A percentile compares a stretch with the other conserved stretches of the same genome.
phyloP scores from a whole-genome alignment of 441 rosid species.

The Adansonia gregorii region DNA sequence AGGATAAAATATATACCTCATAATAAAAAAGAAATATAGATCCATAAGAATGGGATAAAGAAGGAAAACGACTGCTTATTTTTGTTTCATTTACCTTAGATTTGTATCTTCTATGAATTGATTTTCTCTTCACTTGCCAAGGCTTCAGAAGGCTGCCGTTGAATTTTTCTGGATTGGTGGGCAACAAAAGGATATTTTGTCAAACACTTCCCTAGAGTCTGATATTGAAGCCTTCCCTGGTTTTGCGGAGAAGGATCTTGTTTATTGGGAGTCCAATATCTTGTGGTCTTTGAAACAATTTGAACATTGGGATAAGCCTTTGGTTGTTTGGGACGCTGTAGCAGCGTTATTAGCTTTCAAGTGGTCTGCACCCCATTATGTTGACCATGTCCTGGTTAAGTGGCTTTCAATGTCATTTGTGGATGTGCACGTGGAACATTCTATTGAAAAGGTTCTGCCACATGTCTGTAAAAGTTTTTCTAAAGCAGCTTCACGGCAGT shows the following conservation, averaged over 20 bases:
- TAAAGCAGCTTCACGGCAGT: constrained; percentile 57
- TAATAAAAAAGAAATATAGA: neutral
- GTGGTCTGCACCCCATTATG: constrained; percentile 58
- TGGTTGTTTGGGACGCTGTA: constrained; percentile 80
- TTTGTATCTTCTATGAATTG: constrained; percentile 18
- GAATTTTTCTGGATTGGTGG: constrained; percentile 95
- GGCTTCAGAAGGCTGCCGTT: constrained; percentile 84
- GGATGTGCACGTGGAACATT: constrained; percentile 46
- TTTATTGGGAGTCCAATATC: constrained; percentile 70
- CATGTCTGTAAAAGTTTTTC: constrained; percentile 46
- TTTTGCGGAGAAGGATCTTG: constrained; percentile 55
- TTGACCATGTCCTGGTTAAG: constrained; percentile 56
- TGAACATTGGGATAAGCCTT: constrained; percentile 53
- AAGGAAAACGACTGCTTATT: constrained; percentile 11
- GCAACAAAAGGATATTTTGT: constrained; percentile 48
- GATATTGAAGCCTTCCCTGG: constrained; percentile 48
- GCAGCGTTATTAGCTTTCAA: constrained; percentile 77
- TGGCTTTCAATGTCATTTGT: constrained; percentile 65
- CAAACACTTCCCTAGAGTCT: constrained; percentile 39
- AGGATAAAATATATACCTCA: neutral
- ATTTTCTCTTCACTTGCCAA: constrained; percentile 36
- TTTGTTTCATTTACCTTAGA: constrained; percentile 25
- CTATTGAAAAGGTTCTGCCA: constrained; percentile 50
- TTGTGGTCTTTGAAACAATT: constrained; percentile 68
- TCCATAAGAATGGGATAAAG: neutral